These are phyloP conservation scores for Cladochytrium replicatum DNA, from an alignment of 192 early-diverging fungal genomes.

Conservation along the genomic window DNA sequence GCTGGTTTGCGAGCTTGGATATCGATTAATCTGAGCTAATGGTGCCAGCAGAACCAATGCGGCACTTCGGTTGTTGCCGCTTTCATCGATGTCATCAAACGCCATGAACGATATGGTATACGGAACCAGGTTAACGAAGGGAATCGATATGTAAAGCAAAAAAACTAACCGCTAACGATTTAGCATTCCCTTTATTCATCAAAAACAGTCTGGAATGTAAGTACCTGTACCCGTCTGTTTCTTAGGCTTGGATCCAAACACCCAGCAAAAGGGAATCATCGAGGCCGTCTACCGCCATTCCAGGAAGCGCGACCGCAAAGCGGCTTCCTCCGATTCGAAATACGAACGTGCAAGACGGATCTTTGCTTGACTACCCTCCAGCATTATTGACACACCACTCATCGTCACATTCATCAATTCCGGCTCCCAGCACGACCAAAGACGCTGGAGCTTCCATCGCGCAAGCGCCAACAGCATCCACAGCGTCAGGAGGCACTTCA, in stretches of 20 bases:
- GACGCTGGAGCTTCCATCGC: too few relatives aligned
- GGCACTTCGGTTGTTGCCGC: slow-evolving; percentile 20
- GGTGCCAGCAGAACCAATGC: slow-evolving; percentile 8
- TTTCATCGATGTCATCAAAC: slow-evolving; percentile 9
- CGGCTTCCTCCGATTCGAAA: slow-evolving; percentile 19
- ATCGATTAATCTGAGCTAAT: not conserved
- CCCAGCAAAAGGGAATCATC: slow-evolving; percentile 10
- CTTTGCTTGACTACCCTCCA: too few relatives aligned
- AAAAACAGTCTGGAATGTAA: slow-evolving; percentile 11
- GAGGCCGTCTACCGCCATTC: slow-evolving; percentile 13
- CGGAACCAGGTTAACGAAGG: slow-evolving; percentile 21
- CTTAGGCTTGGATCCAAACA: not conserved
- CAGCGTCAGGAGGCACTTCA: too few relatives aligned
- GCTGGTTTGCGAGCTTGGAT: not conserved
- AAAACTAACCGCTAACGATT: slow-evolving; percentile 7
- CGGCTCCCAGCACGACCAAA: too few relatives aligned
- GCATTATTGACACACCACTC: too few relatives aligned
- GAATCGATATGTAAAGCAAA: not conserved
- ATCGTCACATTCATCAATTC: too few relatives aligned
- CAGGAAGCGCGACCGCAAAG: slow-evolving; percentile 1
- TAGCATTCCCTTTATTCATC: slow-evolving; percentile 1
- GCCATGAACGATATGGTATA: slow-evolving; percentile 26
- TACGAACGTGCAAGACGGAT: too few relatives aligned
- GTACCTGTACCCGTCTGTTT: not conserved
- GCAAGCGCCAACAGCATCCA: too few relatives aligned